A percentile compares a stretch with the other conserved stretches of the same genome.
These are phyloP conservation scores for Silybum marianum DNA, from an alignment of 129 eudicot genomes.

Conservation along the genomic window DNA sequence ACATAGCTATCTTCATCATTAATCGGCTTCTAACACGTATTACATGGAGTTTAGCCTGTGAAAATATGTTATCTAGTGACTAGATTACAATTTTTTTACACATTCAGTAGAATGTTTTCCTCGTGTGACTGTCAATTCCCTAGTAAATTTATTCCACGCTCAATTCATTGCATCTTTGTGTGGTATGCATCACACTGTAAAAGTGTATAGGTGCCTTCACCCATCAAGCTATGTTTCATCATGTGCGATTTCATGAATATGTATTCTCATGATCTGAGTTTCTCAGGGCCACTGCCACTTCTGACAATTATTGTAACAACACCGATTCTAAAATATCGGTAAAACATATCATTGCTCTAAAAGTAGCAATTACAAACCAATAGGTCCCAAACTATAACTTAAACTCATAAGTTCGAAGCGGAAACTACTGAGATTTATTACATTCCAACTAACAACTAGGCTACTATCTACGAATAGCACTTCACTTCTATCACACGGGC, in stretches of 20 bases:
- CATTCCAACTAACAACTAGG: too few species aligned
- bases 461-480: too few species aligned
- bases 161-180: background rate
- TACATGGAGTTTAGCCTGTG: background rate
- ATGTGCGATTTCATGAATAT: background rate
- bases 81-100: background rate
- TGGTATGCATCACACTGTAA: background rate
- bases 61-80: too few species aligned
- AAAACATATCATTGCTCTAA: too few species aligned
- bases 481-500: too few species aligned
- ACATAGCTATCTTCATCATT: background rate
- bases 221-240: background rate
- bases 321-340: too few species aligned
- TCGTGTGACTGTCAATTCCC: background rate
- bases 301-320: too few species aligned
- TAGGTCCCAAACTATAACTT: too few species aligned
- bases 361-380: too few species aligned
- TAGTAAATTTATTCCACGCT: background rate
- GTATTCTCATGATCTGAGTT: background rate
- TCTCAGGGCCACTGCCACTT: background rate
- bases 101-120: background rate
- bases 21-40: background rate
- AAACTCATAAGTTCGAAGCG: too few species aligned
- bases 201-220: background rate
- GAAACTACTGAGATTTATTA: too few species aligned